Base-by-base conservation (phyloP, 805 yeast species). In the Wickerhamiella occidentalis region DNA sequence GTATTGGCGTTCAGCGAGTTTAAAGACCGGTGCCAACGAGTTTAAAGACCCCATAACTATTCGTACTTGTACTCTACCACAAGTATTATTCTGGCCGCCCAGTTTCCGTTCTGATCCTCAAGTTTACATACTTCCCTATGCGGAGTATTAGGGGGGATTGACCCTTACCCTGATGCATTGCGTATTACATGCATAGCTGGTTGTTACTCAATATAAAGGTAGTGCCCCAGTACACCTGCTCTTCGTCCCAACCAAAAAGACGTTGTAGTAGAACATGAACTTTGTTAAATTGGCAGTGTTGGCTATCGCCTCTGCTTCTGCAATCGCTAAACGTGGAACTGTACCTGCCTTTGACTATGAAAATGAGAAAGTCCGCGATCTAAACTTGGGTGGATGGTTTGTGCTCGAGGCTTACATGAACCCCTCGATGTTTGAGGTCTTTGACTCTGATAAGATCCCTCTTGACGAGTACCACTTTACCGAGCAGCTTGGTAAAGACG, bases 351-450 rank as follows among this genome's bases (percentile, higher is more conserved):
- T 61, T 37, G 58, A 60, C 56, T 65, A 64, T 51, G 53, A 50
- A 42, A 55, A 41, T 33, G 59, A 57, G 26, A 63, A 62, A 45
- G 62, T 64, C 6, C 63, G 65, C 18, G 68, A 68, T n/a, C 86
- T 86, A 45, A 82, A 82, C 60, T 66, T 86, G 28, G 96, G 96
- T 54, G 94, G 95, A 42, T 86, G 95, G 95, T 73, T 86, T 46
- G 86, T 86, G 1, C 67, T 86, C 40, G 96, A 86, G 66, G 86
- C 95, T 1, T 85, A 72, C 65, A 86, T 86, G 61, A 82, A 86
- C 0, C 95, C 95, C 4, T 76, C 87, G 72, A 30, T 56, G n/a
- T 58, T 55, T 51, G 30, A 18, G 36, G 45, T 38, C 2, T 56
- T 54, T 48, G 48, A 45, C 19, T 11, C 46, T 11, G 50, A 49